Conservation (phyloP, 2,329 filamentous ascomycete species). For the Pseudogymnoascus sp. region DNA sequence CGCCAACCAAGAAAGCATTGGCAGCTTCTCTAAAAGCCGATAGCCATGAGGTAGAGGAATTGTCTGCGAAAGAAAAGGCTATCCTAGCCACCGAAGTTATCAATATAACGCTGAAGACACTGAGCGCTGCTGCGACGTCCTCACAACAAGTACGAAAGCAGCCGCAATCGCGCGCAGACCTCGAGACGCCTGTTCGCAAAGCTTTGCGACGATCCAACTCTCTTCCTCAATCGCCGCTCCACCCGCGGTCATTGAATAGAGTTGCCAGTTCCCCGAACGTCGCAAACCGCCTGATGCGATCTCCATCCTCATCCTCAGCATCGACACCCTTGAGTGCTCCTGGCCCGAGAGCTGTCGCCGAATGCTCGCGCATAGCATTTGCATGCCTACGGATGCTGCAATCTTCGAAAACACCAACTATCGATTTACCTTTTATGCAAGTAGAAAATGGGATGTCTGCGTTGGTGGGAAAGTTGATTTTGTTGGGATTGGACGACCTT, state of each 20-base stretch:
- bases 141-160: slow-evolving; percentile 19
- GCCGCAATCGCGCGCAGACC: slow-evolving; percentile 28
- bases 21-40: slow-evolving; percentile 13
- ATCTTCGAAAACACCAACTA: slow-evolving; percentile 40
- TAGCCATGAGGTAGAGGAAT: slow-evolving; percentile 25
- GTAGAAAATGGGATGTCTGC: slow-evolving; percentile 68
- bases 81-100: slow-evolving; percentile 66
- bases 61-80: slow-evolving; percentile 54
- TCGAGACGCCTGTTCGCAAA: slow-evolving; percentile 34
- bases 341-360: slow-evolving; percentile 34
- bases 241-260: slow-evolving; percentile 54
- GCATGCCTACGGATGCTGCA: slow-evolving; percentile 54
- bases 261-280: slow-evolving; percentile 51
- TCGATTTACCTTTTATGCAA: slow-evolving; percentile 56
- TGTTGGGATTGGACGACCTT: slow-evolving; percentile 57
- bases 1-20: slow-evolving; percentile 27
- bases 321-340: slow-evolving; percentile 18
- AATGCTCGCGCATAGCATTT: slow-evolving; percentile 65
- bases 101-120: slow-evolving; percentile 60
- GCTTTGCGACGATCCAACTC: slow-evolving; percentile 48
- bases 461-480: slow-evolving; percentile 58
- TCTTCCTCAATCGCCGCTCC: slow-evolving; percentile 53
- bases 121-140: slow-evolving; percentile 59
- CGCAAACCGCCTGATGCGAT: slow-evolving; percentile 35
- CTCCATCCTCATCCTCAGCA: slow-evolving; percentile 31